phyloP scores from a whole-genome alignment of 2,329 filamentous ascomycete genomes.

The Juglanconis juglandina region DNA sequence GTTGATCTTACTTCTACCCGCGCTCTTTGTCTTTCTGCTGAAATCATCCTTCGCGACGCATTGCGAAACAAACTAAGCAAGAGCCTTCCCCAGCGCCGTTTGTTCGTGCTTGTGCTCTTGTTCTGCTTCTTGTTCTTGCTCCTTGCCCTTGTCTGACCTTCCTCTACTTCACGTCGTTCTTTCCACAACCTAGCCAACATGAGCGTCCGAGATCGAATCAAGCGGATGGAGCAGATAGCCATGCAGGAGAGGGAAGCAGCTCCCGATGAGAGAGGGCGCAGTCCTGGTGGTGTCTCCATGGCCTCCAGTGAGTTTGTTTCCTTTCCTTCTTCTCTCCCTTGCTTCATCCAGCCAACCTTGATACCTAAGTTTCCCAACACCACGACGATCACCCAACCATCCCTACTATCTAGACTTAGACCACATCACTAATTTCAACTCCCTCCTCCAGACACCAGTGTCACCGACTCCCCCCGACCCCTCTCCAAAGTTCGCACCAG shows the following conservation, averaged over 20 bases:
- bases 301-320: constrained; percentile 35
- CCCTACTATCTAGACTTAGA: not conserved
- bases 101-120: not conserved
- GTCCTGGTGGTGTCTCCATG: constrained; percentile 50
- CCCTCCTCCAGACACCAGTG: constrained; percentile 30
- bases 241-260: constrained; percentile 73
- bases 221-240: constrained; percentile 36
- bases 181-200: constrained; percentile 40
- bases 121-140: not conserved
- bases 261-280: constrained; percentile 67
- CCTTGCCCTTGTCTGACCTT: not conserved
- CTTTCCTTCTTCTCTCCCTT: no score
- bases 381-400: not conserved
- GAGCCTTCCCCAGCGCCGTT: not conserved
- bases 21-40: not conserved
- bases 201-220: constrained; percentile 60
- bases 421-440: constrained; percentile 3
- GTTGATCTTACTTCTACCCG: not conserved
- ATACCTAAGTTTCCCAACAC: not conserved
- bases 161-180: constrained; percentile 2
- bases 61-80: not conserved
- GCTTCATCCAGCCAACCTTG: not conserved
- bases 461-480: constrained; percentile 59
- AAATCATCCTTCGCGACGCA: not conserved
- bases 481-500: constrained; percentile 72